Percentiles rank a stretch among this genome's conserved stretches.
These are phyloP conservation scores for Penicillium cinerascens DNA, from an alignment of 495 filamentous ascomycete genomes.

Conservation along the genomic window DNA sequence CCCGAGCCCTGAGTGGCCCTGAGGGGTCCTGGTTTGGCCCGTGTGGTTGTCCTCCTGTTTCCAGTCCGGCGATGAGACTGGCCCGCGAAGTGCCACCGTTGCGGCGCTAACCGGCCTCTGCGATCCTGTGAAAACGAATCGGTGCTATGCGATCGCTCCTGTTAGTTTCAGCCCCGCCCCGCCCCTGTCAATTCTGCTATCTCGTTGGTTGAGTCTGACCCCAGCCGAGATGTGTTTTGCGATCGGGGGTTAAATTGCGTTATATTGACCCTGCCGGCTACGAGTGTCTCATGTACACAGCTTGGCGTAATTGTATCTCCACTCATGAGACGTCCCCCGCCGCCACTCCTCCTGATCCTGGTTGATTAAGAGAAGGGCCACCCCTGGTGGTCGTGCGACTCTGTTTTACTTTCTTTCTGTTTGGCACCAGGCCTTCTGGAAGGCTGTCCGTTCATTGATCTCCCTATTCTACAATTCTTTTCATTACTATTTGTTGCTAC, in stretches of 20 bases:
- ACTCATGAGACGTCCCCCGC: constrained; percentile 13
- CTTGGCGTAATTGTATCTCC: constrained; percentile 15
- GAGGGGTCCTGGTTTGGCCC: neutral
- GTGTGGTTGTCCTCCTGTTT: neutral
- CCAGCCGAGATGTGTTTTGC: neutral
- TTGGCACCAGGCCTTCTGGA: constrained; percentile 43
- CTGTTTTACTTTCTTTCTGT: constrained; percentile 18
- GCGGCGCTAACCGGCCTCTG: constrained; percentile 4
- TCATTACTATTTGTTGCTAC: neutral
- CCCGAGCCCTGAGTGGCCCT: neutral
- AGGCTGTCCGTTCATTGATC: constrained; percentile 47
- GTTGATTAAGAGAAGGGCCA: constrained; percentile 2
- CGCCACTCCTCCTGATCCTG: constrained; percentile 13
- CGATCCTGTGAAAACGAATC: constrained; percentile 1
- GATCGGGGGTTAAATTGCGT: neutral
- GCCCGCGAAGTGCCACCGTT: constrained; percentile 6
- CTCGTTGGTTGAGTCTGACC: constrained; percentile 8
- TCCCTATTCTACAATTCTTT: constrained; percentile 11
- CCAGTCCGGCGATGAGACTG: neutral
- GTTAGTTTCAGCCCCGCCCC: neutral
- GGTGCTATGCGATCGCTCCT: neutral
- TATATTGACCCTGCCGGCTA: neutral
- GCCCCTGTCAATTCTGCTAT: neutral
- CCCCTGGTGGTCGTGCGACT: constrained; percentile 10
- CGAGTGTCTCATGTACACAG: constrained; percentile 32